A percentile compares a stretch with the other conserved stretches of the same genome.
phyloP scores from a whole-genome alignment of 352 stramenopile species.

The Halophytophthora batemanensis region DNA sequence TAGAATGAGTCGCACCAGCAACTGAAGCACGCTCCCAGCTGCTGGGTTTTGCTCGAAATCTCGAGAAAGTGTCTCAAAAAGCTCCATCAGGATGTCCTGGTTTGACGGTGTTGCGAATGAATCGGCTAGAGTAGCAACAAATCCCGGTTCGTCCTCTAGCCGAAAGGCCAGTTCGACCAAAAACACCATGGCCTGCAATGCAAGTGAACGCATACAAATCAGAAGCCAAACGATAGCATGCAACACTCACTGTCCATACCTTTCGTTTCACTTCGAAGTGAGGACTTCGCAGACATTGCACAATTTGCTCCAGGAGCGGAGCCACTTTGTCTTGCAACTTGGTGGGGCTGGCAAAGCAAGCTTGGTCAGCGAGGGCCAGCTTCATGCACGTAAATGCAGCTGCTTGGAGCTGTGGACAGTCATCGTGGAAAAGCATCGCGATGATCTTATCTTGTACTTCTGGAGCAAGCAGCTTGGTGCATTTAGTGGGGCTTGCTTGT shows the following conservation, averaged over 20 bases:
- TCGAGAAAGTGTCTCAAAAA: conserved; percentile 20
- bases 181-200: conserved; percentile 15
- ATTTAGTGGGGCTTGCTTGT: conserved; percentile 17
- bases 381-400: conserved; percentile 25
- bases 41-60: conserved; percentile 14
- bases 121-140: conserved; percentile 12
- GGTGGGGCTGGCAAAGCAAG: neutral
- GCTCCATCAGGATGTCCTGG: conserved; percentile 13
- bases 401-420: conserved; percentile 15
- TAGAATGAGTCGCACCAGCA: conserved; percentile 27
- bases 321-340: conserved; percentile 11
- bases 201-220: neutral
- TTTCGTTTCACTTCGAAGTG: conserved; percentile 25
- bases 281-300: conserved; percentile 10
- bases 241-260: conserved; percentile 1
- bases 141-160: conserved; percentile 12
- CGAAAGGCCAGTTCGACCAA: conserved; percentile 18
- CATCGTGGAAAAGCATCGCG: conserved; percentile 14
- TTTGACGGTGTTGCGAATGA: conserved; percentile 13
- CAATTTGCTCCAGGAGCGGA: conserved; percentile 11
- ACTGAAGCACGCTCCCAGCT: conserved; percentile 23
- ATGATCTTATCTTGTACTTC: conserved; percentile 18
- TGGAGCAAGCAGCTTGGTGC: conserved; percentile 11
- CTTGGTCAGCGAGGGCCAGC: conserved; percentile 16
- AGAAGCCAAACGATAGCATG: too few relatives aligned